Evolutionary conservation across 768 basidiomycete genomes (phyloP), one percentile per base, ranked within the genome.

Genomic region (Rhizopogon vinicolor): DNA sequence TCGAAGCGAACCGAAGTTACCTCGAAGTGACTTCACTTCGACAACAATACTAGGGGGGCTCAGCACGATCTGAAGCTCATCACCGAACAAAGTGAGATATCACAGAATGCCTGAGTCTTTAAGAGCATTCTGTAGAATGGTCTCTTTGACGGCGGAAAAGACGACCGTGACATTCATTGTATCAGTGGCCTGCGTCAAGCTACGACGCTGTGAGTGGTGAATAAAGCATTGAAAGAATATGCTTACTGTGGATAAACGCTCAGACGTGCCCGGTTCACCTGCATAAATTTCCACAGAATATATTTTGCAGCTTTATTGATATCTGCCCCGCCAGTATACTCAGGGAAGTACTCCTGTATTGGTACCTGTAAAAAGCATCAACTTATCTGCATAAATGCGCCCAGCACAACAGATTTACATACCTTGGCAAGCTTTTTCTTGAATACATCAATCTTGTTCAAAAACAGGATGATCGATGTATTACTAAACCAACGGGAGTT

Each of bases 231-330:
- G 41, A 37, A 7, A 10, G 16, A 37, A 29, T 28, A 35, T 13
- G 79, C 87, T 37, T 59, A 90, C 90, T 97, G 93, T 3, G 93
- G 93, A 69, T 95, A 97, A 18, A 97, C 89, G 55, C 87, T 91
- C 61, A 95, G 71, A 51, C 86, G 70, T 52, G 90, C 90, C 19
- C 89, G 74, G 62, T 95, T 96, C 53, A 89, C 87, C 69, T 96
- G 91, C 79, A 93, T 94, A 63, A 96, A 98, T 63, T 89, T 76
- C 94, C 93, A 97, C 37, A 98, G 75, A 52, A 97, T 93, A 60
- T 92, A 96, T 62, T 94, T 93, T 0, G 93, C 92, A 1, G 92
- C 93, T 69, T 95, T 95, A 74, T 93, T 94, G 69, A 95, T 90
- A 64, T 95, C 91, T 3, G 85, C 71, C 4, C 92, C 92, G 33